These are phyloP conservation scores for Saussurea involucrata DNA, from an alignment of 129 eudicot species.

Conservation along the genomic window DNA sequence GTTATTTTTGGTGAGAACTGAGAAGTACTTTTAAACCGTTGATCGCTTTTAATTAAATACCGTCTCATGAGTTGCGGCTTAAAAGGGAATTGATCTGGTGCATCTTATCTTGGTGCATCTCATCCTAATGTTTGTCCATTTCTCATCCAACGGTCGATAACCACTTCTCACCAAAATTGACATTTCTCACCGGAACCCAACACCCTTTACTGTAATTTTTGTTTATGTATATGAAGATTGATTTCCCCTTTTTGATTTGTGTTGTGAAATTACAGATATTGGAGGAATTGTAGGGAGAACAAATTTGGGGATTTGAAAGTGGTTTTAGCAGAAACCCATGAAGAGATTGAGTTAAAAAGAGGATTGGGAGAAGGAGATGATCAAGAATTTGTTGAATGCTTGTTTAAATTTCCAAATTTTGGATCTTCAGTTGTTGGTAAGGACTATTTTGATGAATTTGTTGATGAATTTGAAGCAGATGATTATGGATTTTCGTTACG, in stretches of 20 bases:
- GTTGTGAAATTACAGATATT: not conserved
- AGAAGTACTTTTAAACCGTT: too few relatives aligned
- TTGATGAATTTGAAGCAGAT: not conserved
- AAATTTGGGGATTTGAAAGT: not conserved
- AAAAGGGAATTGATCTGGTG: too few relatives aligned
- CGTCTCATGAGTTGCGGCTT: too few relatives aligned
- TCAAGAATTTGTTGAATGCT: not conserved
- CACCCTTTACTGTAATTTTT: too few relatives aligned
- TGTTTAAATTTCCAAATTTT: conserved; percentile 42
- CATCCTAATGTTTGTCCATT: too few relatives aligned
- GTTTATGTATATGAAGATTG: not conserved
- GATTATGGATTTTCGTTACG: not conserved
- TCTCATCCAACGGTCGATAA: too few relatives aligned
- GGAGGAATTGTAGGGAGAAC: not conserved
- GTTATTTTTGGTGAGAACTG: too few relatives aligned
- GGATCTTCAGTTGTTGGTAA: not conserved
- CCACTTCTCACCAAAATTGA: too few relatives aligned
- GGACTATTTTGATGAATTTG: conserved; percentile 2
- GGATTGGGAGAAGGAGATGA: not conserved
- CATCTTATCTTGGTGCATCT: too few relatives aligned
- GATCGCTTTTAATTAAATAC: too few relatives aligned
- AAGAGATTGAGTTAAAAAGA: not conserved
- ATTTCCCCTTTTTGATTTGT: not conserved
- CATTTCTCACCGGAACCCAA: too few relatives aligned
- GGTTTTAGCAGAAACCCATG: not conserved